Percentiles rank a stretch among this genome's conserved stretches.
phyloP scores from a whole-genome alignment of 1,284 basidiomycete genomes.

The Spongispora temasekensis region DNA sequence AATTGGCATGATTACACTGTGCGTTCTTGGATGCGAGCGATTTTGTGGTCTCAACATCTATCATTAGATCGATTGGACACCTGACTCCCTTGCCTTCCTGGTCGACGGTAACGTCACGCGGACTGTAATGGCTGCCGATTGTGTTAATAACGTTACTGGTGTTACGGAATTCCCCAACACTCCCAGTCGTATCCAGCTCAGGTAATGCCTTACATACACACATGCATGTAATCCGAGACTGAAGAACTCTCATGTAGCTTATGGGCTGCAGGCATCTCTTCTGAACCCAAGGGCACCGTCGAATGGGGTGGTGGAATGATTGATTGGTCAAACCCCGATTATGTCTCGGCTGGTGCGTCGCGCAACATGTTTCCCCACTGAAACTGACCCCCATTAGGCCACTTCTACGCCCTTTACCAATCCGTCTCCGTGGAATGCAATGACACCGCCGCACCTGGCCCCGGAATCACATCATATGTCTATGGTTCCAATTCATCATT shows the following conservation, averaged over 20 bases:
- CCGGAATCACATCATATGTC: slow-evolving; percentile 59
- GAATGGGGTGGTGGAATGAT: slow-evolving; percentile 79
- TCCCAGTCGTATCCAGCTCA: slow-evolving; percentile 77
- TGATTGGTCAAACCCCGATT: slow-evolving; percentile 77
- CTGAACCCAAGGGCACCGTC: slow-evolving; percentile 64
- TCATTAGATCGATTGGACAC: slow-evolving; percentile 75
- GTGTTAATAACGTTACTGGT: slow-evolving; percentile 49
- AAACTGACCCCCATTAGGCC: slow-evolving; percentile 33
- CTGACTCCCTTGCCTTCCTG: slow-evolving; percentile 62
- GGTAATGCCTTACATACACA: slow-evolving; percentile 42
- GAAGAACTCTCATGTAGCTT: slow-evolving; percentile 43
- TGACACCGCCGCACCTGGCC: slow-evolving; percentile 43
- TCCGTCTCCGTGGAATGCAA: slow-evolving; percentile 63
- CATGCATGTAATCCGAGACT: neutral
- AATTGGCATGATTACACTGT: slow-evolving; percentile 81
- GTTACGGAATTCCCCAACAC: slow-evolving; percentile 69
- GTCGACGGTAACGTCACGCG: slow-evolving; percentile 74
- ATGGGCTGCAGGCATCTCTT: slow-evolving; percentile 75
- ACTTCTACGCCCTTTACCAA: slow-evolving; percentile 63
- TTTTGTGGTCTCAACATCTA: neutral
- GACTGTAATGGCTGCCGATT: slow-evolving; percentile 62
- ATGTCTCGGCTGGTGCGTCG: slow-evolving; percentile 53
- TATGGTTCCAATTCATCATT: slow-evolving; percentile 57
- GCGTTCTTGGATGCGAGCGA: slow-evolving; percentile 24
- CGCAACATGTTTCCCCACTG: neutral